Evolutionary conservation across 2,329 filamentous ascomycete genomes (phyloP), one percentile per base, ranked within the genome.

Genomic region (Cordyceps javanica): DNA sequence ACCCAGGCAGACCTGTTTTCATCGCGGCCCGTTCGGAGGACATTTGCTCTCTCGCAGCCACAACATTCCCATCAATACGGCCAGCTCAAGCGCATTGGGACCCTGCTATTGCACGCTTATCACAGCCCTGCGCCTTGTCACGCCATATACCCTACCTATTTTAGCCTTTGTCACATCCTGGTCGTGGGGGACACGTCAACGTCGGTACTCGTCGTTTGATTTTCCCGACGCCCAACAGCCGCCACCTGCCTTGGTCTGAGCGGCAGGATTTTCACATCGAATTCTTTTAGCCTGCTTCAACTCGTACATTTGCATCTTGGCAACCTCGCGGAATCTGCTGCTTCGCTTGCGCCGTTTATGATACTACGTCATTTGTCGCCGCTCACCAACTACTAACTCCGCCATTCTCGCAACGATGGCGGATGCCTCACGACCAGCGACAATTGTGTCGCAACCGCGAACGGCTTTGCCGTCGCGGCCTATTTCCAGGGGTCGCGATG

Each of bases 401-500:
- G 9, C 30, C 30, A 36, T 32, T 36, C 8, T 16, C 26, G 7
- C 38, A 3, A 49, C 16, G 21, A 72, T 73, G 72, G 69, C 66
- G 62, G 65, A 72, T 60, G 58, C 65, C 36, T 63, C 63, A 16
- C 66, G 65, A 41, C 44, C 65, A 36, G 60, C 63, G 61, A 57
- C 64, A 51, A 42, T 60, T 32, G 61, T 64, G 56, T 66, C 66
- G 63, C 65, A 68, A 49, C 66, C 60, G 51, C 67, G 72, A 60
- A 74, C 72, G 39, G 72, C 72, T 10, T 64, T 74, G 38, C 72
- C 72, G 28, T 72, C 72, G 44, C 66, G 72, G 34, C 72, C 72
- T 34, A 68, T 72, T 65, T 67, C 68, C 25, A 73, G 67, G 60
- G 60, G 63, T 26, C 63, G 62, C 51, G 68, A 70, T 51, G 58